Evolutionary conservation across 164 flowering plant genomes (phyloP).

Genomic region (Umbilicus rupestris): DNA sequence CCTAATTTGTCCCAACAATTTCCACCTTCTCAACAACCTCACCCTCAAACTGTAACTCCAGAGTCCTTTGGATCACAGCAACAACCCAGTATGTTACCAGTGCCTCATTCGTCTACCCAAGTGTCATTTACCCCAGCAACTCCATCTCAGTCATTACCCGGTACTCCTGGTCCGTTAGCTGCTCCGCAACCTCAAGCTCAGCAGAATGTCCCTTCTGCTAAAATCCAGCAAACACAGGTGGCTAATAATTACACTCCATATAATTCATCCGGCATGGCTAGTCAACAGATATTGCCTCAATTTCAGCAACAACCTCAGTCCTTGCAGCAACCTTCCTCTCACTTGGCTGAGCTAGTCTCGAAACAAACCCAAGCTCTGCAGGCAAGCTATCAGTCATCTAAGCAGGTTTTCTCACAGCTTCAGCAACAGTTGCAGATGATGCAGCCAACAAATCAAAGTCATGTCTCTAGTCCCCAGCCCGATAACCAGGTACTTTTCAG

Average conservation of each 20-base stretch:
- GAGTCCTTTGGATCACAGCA: constrained; percentile 26
- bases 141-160: constrained; percentile 34
- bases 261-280: constrained; percentile 18
- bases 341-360: constrained; percentile 63
- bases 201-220: constrained; percentile 35
- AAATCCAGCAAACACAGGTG: constrained; percentile 27
- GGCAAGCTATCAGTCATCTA: constrained; percentile 81
- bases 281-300: constrained; percentile 37
- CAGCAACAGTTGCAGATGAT: constrained; percentile 80
- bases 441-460: constrained; percentile 58
- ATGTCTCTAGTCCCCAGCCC: constrained; percentile 27
- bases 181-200: constrained; percentile 44
- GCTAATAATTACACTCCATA: constrained; percentile 25
- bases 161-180: constrained; percentile 38
- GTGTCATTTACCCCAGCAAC: constrained; percentile 32
- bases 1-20: constrained; percentile 52
- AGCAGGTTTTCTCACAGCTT: constrained; percentile 84
- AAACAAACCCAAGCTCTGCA: constrained; percentile 81
- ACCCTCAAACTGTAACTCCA: constrained; percentile 27
- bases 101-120: constrained; percentile 29
- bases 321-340: constrained; percentile 62
- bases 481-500: constrained; percentile 43
- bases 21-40: constrained; percentile 47
- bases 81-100: constrained; percentile 32
- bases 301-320: constrained; percentile 43